A percentile compares a stretch with the other conserved stretches of the same genome.
These are phyloP conservation scores for Wickerhamiella bombiphila DNA, from an alignment of 805 yeast species.

Conservation along the genomic window DNA sequence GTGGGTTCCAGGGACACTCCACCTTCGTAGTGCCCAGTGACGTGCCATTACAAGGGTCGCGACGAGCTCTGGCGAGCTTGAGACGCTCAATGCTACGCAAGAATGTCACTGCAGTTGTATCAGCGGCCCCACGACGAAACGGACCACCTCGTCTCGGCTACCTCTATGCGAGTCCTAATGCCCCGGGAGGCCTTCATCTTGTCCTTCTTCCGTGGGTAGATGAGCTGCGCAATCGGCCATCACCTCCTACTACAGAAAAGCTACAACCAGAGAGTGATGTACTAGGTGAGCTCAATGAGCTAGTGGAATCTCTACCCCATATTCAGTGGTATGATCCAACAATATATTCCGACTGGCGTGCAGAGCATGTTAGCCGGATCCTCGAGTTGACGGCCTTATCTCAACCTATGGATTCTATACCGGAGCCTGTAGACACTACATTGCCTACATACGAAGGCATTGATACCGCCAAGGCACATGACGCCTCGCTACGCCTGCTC, in stretches of 20 bases:
- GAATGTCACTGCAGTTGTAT: conserved; percentile 48
- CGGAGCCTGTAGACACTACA: background rate
- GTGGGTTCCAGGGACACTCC: conserved; percentile 39
- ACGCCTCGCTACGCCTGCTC: too few species aligned
- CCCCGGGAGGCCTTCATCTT: conserved; percentile 50
- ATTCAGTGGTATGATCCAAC: background rate
- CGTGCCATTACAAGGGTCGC: conserved; percentile 45
- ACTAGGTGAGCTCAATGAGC: background rate
- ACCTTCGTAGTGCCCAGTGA: conserved; percentile 56
- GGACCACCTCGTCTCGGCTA: conserved; percentile 49
- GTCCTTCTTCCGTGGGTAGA: conserved; percentile 58
- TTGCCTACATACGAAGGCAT: background rate
- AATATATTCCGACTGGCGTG: background rate
- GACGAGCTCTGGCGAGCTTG: conserved; percentile 50
- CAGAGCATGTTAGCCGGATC: background rate
- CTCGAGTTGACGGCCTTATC: background rate
- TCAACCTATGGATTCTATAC: background rate
- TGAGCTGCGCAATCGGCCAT: conserved; percentile 58
- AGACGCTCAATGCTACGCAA: conserved; percentile 42
- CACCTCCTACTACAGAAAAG: too few species aligned
- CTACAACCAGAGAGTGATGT: background rate
- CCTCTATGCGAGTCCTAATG: conserved; percentile 29
- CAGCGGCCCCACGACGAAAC: conserved; percentile 47
- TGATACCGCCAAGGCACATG: too few species aligned
- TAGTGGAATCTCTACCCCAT: background rate